Conservation (phyloP, 2,329 filamentous ascomycete genomes). For the Penicillium sp. region DNA sequence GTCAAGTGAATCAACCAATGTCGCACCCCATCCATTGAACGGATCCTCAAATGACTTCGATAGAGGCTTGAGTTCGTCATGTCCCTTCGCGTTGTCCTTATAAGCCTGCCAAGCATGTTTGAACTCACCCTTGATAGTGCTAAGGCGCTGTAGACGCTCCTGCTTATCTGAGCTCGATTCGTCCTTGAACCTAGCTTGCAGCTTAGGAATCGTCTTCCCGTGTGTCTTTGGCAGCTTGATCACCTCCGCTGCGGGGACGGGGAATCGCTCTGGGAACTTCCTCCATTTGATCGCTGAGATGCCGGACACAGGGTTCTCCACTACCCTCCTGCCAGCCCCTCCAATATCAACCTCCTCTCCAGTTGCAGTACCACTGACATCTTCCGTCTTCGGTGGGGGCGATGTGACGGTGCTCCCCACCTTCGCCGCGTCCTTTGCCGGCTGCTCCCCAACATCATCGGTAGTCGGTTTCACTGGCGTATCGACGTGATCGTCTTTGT, state of each 20-base stretch:
- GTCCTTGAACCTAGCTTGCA: slow-evolving; percentile 67
- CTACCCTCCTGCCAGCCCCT: slow-evolving; percentile 35
- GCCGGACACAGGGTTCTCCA: slow-evolving; percentile 25
- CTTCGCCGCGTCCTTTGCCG: neutral
- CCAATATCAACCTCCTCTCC: slow-evolving; percentile 28
- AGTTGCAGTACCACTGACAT: neutral
- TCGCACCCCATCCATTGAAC: slow-evolving; percentile 89
- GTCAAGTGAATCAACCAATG: slow-evolving; percentile 76
- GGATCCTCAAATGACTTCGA: slow-evolving; percentile 66
- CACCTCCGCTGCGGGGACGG: slow-evolving; percentile 65
- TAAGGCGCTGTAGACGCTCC: slow-evolving; percentile 62
- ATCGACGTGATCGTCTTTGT: no score
- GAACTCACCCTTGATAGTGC: slow-evolving; percentile 69
- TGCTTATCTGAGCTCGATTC: slow-evolving; percentile 60
- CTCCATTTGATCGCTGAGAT: slow-evolving; percentile 62
- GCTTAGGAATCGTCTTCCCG: slow-evolving; percentile 66
- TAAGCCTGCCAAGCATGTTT: slow-evolving; percentile 79
- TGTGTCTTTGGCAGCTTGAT: slow-evolving; percentile 71
- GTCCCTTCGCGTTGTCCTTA: slow-evolving; percentile 71
- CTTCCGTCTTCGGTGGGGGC: neutral
- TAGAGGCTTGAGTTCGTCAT: slow-evolving; percentile 80
- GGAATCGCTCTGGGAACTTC: slow-evolving; percentile 71
- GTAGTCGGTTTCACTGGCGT: slow-evolving; percentile 2
- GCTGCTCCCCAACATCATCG: slow-evolving; percentile 7
- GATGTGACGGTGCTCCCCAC: neutral